A percentile compares a stretch with the other conserved stretches of the same genome.
Evolutionary conservation across 805 yeast species (phyloP).

Genomic region (Nakazawaea populi): DNA sequence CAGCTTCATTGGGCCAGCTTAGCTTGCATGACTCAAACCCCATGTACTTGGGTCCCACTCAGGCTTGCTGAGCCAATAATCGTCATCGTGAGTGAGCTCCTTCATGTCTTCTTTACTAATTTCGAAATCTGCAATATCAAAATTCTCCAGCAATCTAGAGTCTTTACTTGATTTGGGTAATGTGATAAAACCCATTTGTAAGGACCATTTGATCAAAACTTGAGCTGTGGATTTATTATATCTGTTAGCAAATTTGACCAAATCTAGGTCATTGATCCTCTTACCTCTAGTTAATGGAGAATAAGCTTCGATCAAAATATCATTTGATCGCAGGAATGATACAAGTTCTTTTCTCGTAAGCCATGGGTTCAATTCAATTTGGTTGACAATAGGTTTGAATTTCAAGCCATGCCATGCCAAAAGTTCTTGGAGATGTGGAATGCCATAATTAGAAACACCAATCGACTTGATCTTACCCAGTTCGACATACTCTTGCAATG

Average conservation of each 20-base stretch:
- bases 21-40: neutral
- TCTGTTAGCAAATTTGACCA: constrained; percentile 40
- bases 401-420: constrained; percentile 37
- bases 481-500: constrained; percentile 49
- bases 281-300: constrained; percentile 57
- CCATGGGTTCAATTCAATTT: constrained; percentile 49
- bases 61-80: constrained; percentile 25
- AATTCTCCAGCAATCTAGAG: constrained; percentile 34
- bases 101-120: constrained; percentile 31
- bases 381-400: constrained; percentile 40
- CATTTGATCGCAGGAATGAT: constrained; percentile 36
- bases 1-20: neutral
- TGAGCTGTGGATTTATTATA: constrained; percentile 48
- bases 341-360: constrained; percentile 37
- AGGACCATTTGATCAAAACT: constrained; percentile 62
- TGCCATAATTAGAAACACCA: constrained; percentile 64
- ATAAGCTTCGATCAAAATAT: constrained; percentile 53
- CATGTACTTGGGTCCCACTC: constrained; percentile 27
- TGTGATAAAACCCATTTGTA: constrained; percentile 51
- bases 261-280: constrained; percentile 36
- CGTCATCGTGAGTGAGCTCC: constrained; percentile 29
- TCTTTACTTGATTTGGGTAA: constrained; percentile 27
- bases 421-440: constrained; percentile 50
- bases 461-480: constrained; percentile 44
- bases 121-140: constrained; percentile 34